Base-by-base conservation (phyloP, 345 rosid species). In the Hibiscus tridactylites region DNA sequence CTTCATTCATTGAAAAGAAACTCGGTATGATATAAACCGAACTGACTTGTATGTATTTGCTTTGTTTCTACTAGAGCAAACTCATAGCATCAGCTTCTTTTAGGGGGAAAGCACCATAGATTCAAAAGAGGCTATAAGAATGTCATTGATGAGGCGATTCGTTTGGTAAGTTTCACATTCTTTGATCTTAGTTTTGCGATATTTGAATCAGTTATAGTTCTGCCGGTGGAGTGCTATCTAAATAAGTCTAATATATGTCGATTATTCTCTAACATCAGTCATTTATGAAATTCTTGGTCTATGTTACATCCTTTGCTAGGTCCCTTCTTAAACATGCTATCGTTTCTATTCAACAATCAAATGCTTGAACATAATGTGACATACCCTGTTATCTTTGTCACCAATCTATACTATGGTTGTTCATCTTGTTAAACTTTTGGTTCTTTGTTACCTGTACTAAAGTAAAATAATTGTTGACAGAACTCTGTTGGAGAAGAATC, bases 111-210 rank as follows among this genome's bases (percentile, higher is more conserved):
- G 83, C 99, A 92, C 77, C 98, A 81, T 75, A 88, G 99, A 74
- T 95, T 95, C 85, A 95, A 89, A 81, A 87, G 98, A 84, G 99
- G 98, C 65, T 95, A 95, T 73, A 90, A 90, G 72, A 95, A 95
- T 88, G 99, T 95, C 63, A 95, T 92, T n/a, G 98, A 95, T 75
- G 99, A 95, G 83, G 98, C 96, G 54, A 87, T 88, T 74, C 93
- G 90, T 61, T 80, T 95, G 98, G 99, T 95, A 81, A 87, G 83
- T 67, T 68, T n/a, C 54, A 29, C 69, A 73, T 60, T 42, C 46
- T n/a, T 5, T 60, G 58, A 17, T 42, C 21, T 49, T 58, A 11
- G 31, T 21, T 42, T n/a, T 33, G 6, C 47, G 2, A n/a, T n/a
- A 17, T 47, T 26, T 73, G 17, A 19, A 5, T 33, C 31, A 53